phyloP scores from a whole-genome alignment of 2,329 filamentous ascomycete genomes.

The Monosporascus sp. region DNA sequence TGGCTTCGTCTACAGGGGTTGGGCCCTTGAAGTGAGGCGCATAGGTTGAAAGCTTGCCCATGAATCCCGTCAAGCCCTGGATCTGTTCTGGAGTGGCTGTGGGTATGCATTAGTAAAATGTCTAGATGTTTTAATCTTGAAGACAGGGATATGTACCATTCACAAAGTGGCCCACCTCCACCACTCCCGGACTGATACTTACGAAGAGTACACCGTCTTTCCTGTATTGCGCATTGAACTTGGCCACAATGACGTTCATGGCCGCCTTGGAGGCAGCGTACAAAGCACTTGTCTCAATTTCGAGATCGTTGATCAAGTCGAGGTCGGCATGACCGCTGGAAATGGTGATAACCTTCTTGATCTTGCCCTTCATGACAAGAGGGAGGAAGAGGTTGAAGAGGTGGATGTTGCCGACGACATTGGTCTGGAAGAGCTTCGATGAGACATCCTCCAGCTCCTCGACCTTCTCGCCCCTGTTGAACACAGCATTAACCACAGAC shows the following conservation, averaged over 20 bases:
- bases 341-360: conserved; percentile 48
- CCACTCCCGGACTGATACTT: conserved; percentile 44
- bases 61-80: conserved; percentile 1
- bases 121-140: conserved; percentile 12
- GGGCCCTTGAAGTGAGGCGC: conserved; percentile 18
- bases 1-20: conserved; percentile 8
- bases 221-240: conserved; percentile 44
- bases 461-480: conserved; percentile 20
- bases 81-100: conserved; percentile 5
- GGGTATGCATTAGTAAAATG: neutral
- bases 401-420: conserved; percentile 45
- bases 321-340: conserved; percentile 41
- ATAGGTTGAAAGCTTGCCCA: conserved; percentile 14
- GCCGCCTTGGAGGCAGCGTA: conserved; percentile 35
- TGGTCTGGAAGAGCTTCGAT: conserved; percentile 32
- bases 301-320: conserved; percentile 16
- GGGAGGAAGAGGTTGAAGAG: conserved; percentile 47
- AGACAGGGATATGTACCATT: conserved; percentile 5
- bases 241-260: conserved; percentile 41
- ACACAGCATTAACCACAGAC: neutral
- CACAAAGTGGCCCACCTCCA: conserved; percentile 24
- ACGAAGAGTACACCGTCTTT: conserved; percentile 48
- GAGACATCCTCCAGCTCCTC: conserved; percentile 28
- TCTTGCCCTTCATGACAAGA: conserved; percentile 40
- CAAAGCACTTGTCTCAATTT: neutral